Percentiles rank a stretch among this genome's conserved stretches.
phyloP scores from a whole-genome alignment of 1,284 basidiomycete species.

The Athelia sp. region DNA sequence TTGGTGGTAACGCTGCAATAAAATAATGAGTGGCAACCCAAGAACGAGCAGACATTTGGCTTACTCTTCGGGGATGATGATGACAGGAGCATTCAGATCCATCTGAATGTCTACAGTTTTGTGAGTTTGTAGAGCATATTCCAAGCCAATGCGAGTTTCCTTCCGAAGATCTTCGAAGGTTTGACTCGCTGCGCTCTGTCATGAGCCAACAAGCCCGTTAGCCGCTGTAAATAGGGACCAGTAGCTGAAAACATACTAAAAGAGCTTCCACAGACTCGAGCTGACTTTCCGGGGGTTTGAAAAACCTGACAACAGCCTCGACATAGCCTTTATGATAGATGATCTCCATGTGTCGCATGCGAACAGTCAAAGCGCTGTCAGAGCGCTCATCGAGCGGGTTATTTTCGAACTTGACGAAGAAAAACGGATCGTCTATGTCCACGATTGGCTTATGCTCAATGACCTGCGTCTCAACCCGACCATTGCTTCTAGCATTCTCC shows the following conservation, averaged over 20 bases:
- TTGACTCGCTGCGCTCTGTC: constrained; percentile 85
- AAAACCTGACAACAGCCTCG: constrained; percentile 89
- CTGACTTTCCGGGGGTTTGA: constrained; percentile 93
- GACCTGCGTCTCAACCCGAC: constrained; percentile 5
- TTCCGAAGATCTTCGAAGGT: constrained; percentile 94
- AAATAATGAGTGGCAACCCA: constrained; percentile 3
- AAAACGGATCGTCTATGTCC: constrained; percentile 72
- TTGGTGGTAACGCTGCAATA: constrained; percentile 64
- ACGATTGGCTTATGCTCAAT: constrained; percentile 21
- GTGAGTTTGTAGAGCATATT: constrained; percentile 89
- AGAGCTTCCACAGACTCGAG: constrained; percentile 93
- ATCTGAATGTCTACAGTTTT: constrained; percentile 96
- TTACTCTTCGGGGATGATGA: constrained; percentile 93
- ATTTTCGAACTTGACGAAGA: constrained; percentile 89
- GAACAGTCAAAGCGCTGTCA: constrained; percentile 86
- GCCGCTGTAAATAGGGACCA: neutral
- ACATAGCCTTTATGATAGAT: constrained; percentile 96
- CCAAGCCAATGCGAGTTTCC: constrained; percentile 92
- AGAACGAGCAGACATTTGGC: constrained; percentile 17
- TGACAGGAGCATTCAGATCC: constrained; percentile 96
- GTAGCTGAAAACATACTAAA: constrained; percentile 57
- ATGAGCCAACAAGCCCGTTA: constrained; percentile 7
- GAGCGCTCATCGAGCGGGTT: constrained; percentile 93
- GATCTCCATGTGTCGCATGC: constrained; percentile 96
- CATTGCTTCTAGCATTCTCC: constrained; percentile 5